phyloP scores from a whole-genome alignment of 352 stramenopile genomes.

The Pythium guiyangense region DNA sequence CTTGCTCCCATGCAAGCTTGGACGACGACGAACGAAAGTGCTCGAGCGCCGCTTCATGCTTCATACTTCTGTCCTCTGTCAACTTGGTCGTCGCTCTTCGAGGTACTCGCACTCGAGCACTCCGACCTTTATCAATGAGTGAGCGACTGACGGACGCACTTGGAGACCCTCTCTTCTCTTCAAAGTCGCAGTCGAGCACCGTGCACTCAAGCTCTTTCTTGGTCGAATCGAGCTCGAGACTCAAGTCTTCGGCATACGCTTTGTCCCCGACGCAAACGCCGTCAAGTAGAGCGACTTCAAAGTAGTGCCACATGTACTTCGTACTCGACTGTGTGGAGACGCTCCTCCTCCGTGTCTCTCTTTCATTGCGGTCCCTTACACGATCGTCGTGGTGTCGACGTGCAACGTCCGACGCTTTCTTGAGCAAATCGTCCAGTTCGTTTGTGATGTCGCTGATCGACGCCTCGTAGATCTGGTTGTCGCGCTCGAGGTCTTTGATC shows the following conservation, averaged over 20 bases:
- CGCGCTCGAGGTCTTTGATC: conserved; percentile 72
- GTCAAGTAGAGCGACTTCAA: conserved; percentile 60
- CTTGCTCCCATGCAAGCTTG: too few species aligned
- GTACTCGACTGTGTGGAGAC: conserved; percentile 58
- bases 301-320: conserved; percentile 76
- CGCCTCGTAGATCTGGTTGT: conserved; percentile 41
- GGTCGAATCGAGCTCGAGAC: conserved; percentile 53
- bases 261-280: conserved; percentile 44
- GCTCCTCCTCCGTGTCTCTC: conserved; percentile 74
- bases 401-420: conserved; percentile 78
- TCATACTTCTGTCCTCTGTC: too few species aligned
- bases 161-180: conserved; percentile 70
- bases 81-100: too few species aligned
- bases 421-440: conserved; percentile 65
- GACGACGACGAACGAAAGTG: too few species aligned
- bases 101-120: conserved; percentile 76
- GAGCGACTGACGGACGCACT: conserved; percentile 54
- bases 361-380: conserved; percentile 79
- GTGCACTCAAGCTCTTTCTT: conserved; percentile 76
- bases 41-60: too few species aligned
- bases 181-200: conserved; percentile 78
- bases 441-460: conserved; percentile 51
- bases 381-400: conserved; percentile 54
- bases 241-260: conserved; percentile 59
- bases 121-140: conserved; percentile 80